Base-by-base conservation (phyloP, 306 rosid species). In the Pachyrhizus erosus region DNA sequence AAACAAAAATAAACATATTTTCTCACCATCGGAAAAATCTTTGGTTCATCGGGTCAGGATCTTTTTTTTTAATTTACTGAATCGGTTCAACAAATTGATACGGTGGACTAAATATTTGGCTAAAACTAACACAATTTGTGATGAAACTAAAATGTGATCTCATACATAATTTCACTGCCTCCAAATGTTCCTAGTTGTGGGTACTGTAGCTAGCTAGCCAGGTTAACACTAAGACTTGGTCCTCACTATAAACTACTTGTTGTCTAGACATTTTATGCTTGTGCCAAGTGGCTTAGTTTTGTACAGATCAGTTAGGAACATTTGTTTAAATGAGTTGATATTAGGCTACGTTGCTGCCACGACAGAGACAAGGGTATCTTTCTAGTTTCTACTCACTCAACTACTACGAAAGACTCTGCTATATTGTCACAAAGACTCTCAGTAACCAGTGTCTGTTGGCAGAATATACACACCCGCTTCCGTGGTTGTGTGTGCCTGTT, bases 361-460 rank as follows among this genome's bases (percentile, higher is more conserved):
- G 89, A 86, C 51, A 65, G 86, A 70, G 80, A 76, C 85, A 78
- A 67, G 73, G 67, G 86, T 76, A 81, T 43, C 18, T 70, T 37
- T 67, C 73, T 39, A 37, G 61, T 92, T 88, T 91, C 94, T 87
- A 77, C 89, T 83, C 82, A 74, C 58, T 85, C 71, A 74, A 87
- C 97, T 49, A 87, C 94, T 92, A 83, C 91, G 12, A 57, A 81
- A 73, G 75, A 82, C 86, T 71, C 72, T 71, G 76, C 74, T 68
- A 79, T 72, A 72, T 55, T 11, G 37, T 51, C 82, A 83, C 68
- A 87, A 5, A 7, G 37, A 42, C 39, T 39, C 18, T 65, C 58
- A 12, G 46, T 48, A 52, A 23, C 5, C 8, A 73, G 48, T 46
- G 37, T 17, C 29, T 24, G 4, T 12, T 48, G 49, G 39, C 51